Evolutionary conservation across 2,329 filamentous ascomycete genomes (phyloP).

Genomic region (Cladosporium cucumerinum): DNA sequence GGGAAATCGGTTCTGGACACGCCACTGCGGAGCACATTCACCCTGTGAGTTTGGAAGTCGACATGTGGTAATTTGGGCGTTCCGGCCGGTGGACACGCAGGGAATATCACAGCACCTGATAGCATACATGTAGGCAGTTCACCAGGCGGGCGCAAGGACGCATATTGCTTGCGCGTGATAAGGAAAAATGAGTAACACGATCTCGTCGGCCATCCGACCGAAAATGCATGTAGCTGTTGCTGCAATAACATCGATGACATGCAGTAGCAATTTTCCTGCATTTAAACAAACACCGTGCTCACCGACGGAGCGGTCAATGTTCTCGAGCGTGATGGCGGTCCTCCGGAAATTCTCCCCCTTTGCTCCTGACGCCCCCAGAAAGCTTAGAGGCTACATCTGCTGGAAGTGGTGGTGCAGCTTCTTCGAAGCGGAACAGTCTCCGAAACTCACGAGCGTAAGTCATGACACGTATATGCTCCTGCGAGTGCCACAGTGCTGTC

Average conservation of each 20-base stretch:
- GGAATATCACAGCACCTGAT: background rate
- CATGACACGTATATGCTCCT: background rate
- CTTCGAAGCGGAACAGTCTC: background rate
- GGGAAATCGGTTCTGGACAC: slow-evolving; percentile 40
- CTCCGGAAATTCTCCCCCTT: background rate
- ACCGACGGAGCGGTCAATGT: background rate
- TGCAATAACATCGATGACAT: background rate
- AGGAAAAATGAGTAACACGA: background rate
- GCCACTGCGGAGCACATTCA: slow-evolving; percentile 28
- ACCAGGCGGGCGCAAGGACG: background rate
- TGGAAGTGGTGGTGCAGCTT: background rate
- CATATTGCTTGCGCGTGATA: background rate
- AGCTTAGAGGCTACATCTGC: background rate
- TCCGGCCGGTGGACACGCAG: background rate
- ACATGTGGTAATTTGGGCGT: background rate
- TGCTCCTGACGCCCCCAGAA: background rate
- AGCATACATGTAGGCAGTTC: background rate
- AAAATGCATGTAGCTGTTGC: background rate
- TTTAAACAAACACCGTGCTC: background rate
- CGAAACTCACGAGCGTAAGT: background rate
- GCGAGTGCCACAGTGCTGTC: background rate
- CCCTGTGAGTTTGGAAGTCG: slow-evolving; percentile 4
- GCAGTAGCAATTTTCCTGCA: background rate
- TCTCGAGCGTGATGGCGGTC: no score
- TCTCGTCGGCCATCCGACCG: background rate